Conservation (phyloP, 306 rosid species). For the Delonix regia region DNA sequence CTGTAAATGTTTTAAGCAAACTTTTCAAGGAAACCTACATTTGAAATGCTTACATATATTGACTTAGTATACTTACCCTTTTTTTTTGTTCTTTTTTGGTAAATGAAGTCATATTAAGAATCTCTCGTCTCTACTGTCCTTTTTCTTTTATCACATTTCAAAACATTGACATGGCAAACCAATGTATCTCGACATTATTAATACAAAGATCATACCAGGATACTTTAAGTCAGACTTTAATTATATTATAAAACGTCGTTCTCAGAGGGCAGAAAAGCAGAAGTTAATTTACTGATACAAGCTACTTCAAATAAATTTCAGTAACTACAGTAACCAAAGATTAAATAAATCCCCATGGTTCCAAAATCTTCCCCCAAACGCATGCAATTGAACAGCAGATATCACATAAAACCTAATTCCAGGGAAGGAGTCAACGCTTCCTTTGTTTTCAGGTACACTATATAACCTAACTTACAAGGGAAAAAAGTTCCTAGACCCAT, state of each 20-base stretch:
- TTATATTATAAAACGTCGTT: constrained; percentile 21
- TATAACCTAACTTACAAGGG: constrained; percentile 47
- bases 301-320: constrained; percentile 40
- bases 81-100: not conserved
- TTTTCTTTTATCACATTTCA: not conserved
- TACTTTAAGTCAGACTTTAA: not conserved
- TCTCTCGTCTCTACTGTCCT: not conserved
- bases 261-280: constrained; percentile 28
- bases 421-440: constrained; percentile 41
- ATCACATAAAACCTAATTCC: constrained; percentile 34
- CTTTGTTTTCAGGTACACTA: constrained; percentile 51
- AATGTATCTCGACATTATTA: not conserved
- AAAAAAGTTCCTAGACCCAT: constrained; percentile 40
- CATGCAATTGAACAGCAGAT: constrained; percentile 42
- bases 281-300: constrained; percentile 42
- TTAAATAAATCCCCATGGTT: constrained; percentile 34
- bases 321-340: constrained; percentile 51
- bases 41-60: not conserved
- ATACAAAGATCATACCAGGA: not conserved
- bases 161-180: not conserved
- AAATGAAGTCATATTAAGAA: no score
- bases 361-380: constrained; percentile 47
- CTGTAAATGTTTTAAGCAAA: no score
- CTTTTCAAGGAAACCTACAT: no score
- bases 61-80: not conserved